These are phyloP conservation scores for Trichocladium uniseriatum DNA, from an alignment of 495 filamentous ascomycete species.

Conservation along the genomic window DNA sequence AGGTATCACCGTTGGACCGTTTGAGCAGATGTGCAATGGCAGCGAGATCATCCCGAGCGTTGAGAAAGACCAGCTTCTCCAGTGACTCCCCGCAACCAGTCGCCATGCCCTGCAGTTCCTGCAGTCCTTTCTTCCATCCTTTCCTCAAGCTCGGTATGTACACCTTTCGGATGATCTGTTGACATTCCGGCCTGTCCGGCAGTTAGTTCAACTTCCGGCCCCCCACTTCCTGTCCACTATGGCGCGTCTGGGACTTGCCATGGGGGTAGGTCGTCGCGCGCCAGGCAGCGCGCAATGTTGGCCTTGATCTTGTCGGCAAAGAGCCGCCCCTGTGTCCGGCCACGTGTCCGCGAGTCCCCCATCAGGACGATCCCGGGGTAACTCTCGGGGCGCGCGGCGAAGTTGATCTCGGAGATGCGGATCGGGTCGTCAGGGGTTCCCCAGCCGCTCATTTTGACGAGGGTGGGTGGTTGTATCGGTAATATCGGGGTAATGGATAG, in stretches of 20 bases:
- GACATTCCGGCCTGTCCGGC: background rate
- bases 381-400: background rate
- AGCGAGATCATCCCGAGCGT: constrained; percentile 1
- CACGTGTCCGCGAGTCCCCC: background rate
- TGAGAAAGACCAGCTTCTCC: background rate
- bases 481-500: too few relatives aligned
- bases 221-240: background rate
- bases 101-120: background rate
- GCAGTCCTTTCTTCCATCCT: background rate
- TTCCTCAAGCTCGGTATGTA: background rate
- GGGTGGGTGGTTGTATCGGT: background rate
- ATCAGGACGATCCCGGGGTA: background rate
- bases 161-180: background rate
- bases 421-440: background rate
- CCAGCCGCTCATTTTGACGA: background rate
- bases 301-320: background rate
- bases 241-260: background rate
- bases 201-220: background rate
- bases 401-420: background rate
- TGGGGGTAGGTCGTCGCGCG: background rate
- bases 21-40: background rate
- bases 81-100: background rate
- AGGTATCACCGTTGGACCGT: background rate
- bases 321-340: background rate
- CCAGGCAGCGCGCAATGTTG: background rate